Base-by-base conservation (phyloP, 2,329 filamentous ascomycete genomes). In the Colletotrichum nymphaeae region DNA sequence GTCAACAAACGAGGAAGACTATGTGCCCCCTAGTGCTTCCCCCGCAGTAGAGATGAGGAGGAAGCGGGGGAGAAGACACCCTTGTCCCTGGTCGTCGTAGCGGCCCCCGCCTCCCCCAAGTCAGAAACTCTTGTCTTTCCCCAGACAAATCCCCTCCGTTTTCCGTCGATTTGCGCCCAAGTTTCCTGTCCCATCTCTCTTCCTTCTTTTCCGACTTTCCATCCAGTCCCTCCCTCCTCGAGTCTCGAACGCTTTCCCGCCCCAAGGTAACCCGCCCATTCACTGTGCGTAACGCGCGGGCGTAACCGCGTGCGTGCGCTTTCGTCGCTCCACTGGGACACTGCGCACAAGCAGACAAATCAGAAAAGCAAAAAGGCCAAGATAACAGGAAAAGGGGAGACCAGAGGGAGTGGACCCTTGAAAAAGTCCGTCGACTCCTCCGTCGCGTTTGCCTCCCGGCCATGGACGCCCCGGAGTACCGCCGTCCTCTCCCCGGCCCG, bases 131-230 rank as follows among this genome's bases (percentile, higher is more conserved):
- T 63, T 57, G 58, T 64, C 16, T 32, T 65, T 73, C 70, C 55
- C 66, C 66, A 73, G 66, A 52, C 66, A 65, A 73, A 70, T 62
- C 59, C 46, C 67, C 60, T 42, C 56, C 56, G 46, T 73, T 73
- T 70, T 73, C 70, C 70, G 70, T 62, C 56, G 46, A 60, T 57
- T 68, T 62, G 26, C 22, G 26, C 22, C 14, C 32, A 35, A 49
- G 42, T 53, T 35, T 52, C 19, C 7, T 63, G 66, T 64, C 59
- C 68, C 55, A 22, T 30, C 24, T 32, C 46, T 42, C 67, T 73
- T 60, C 16, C 60, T n/a, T 58, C 56, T 70, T 73, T 73, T 70
- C 70, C 67, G 70, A 73, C 60, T 32, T 62, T 57, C 35, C 59
- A 56, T 57, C 56, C 55, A 16, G 35, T 73, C 26, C 30, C 30